A percentile compares a stretch with the other conserved stretches of the same genome.
Conservation (phyloP, 2,329 filamentous ascomycete genomes). For the Mariannaea sp. region DNA sequence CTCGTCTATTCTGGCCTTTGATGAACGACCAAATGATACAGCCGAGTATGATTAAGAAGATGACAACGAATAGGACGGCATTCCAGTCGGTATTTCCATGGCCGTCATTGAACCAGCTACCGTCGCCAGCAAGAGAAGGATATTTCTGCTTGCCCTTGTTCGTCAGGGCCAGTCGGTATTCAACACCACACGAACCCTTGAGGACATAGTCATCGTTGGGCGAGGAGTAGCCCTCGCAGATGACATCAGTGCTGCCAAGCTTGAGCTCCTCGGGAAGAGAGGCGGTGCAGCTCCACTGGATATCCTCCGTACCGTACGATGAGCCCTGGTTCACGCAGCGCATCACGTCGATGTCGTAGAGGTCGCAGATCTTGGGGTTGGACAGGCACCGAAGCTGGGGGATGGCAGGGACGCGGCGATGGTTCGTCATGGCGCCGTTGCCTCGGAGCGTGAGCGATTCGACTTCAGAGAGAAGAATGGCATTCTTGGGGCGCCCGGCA, state of each 20-base stretch:
- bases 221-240: constrained; percentile 85
- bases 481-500: constrained; percentile 50
- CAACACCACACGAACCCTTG: constrained; percentile 89
- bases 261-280: constrained; percentile 64
- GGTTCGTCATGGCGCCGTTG: constrained; percentile 66
- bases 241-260: constrained; percentile 84
- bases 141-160: constrained; percentile 74
- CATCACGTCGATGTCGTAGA: constrained; percentile 80
- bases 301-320: constrained; percentile 77
- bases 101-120: constrained; percentile 43
- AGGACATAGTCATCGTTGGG: constrained; percentile 84
- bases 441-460: constrained; percentile 78
- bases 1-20: no score
- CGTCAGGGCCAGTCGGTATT: constrained; percentile 82
- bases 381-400: constrained; percentile 82
- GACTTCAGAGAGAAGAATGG: constrained; percentile 65
- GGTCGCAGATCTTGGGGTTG: constrained; percentile 63
- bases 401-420: constrained; percentile 75
- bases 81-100: constrained; percentile 41
- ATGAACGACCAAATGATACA: constrained; percentile 63
- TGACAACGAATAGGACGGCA: constrained; percentile 59
- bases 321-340: constrained; percentile 86
- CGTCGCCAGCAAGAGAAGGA: constrained; percentile 56
- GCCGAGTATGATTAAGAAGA: constrained; percentile 63
- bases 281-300: constrained; percentile 88